A percentile compares a stretch with the other conserved stretches of the same genome.
phyloP scores from a whole-genome alignment of 1,139 yeast species.

The Spathaspora jeffriesii region DNA sequence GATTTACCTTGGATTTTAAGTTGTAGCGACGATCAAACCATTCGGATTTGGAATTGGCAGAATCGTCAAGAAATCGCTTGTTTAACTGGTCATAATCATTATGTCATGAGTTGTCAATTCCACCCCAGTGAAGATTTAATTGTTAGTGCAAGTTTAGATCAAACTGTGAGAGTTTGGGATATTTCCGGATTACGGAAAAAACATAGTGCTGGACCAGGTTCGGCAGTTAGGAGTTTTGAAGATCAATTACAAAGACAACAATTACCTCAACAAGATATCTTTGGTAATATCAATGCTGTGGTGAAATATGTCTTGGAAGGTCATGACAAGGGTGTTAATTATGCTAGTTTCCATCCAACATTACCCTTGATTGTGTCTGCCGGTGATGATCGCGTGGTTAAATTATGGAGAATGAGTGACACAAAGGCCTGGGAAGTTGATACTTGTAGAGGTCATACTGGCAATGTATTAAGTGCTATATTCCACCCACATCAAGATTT shows the following conservation, averaged over 20 bases:
- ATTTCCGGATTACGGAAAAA: conserved; percentile 93
- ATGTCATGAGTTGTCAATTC: conserved; percentile 97
- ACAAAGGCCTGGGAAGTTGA: conserved; percentile 99
- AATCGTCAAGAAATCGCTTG: conserved; percentile 97
- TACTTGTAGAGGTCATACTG: conserved; percentile 96
- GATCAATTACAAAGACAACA: conserved; percentile 78
- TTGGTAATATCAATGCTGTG: conserved; percentile 91
- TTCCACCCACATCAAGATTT: conserved; percentile 96
- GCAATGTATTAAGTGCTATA: conserved; percentile 84
- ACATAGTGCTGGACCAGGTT: conserved; percentile 78
- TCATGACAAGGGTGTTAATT: conserved; percentile 97
- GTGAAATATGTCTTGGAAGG: conserved; percentile 97
- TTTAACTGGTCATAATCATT: conserved; percentile 97
- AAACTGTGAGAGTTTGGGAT: conserved; percentile 99
- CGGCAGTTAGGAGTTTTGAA: conserved; percentile 59
- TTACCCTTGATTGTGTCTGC: conserved; percentile 94
- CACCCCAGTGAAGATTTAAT: conserved; percentile 95
- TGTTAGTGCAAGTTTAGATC: conserved; percentile 95
- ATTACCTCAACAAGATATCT: conserved; percentile 84
- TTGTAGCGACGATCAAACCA: conserved; percentile 97
- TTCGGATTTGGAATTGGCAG: conserved; percentile 99
- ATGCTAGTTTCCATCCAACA: conserved; percentile 98
- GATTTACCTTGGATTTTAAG: conserved; percentile 98
- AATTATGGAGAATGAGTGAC: conserved; percentile 98
- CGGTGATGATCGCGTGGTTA: conserved; percentile 94